phyloP scores from a whole-genome alignment of 305 asterid genomes.

The Solanum aculeatissimum region DNA sequence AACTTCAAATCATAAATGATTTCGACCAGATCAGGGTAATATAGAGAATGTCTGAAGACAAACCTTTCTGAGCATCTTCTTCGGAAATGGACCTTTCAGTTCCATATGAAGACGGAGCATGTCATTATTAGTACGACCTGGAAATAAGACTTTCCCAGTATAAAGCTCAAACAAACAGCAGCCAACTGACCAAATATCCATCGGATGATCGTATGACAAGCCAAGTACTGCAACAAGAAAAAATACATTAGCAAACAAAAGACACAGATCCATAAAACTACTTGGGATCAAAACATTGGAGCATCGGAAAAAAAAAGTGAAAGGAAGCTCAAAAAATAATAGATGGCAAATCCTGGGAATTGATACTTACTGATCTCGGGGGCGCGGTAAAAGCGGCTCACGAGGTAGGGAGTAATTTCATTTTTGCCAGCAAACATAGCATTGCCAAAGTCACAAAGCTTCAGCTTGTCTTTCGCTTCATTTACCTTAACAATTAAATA shows the following conservation, averaged over 20 bases:
- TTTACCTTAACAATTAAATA: slow-evolving; percentile 43
- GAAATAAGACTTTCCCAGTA: slow-evolving; percentile 86
- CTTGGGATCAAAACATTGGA: not conserved
- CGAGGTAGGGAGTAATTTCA: slow-evolving; percentile 90
- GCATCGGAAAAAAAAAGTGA: not conserved
- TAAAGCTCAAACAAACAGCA: slow-evolving; percentile 95
- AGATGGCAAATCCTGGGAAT: not conserved
- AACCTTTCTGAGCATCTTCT: slow-evolving; percentile 87
- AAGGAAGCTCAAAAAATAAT: not conserved
- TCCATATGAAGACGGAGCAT: slow-evolving; percentile 99
- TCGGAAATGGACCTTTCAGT: slow-evolving; percentile 79
- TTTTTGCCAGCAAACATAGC: slow-evolving; percentile 99
- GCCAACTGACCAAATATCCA: slow-evolving; percentile 96
- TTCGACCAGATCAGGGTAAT: not conserved
- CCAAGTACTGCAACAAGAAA: slow-evolving; percentile 57
- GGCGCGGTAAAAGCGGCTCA: slow-evolving; percentile 91
- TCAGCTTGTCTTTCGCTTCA: slow-evolving; percentile 57
- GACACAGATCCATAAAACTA: not conserved
- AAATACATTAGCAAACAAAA: not conserved
- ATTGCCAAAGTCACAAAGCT: slow-evolving; percentile 93
- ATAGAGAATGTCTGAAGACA: not conserved
- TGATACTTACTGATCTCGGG: slow-evolving; percentile 42
- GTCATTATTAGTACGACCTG: slow-evolving; percentile 81
- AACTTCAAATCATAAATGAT: not conserved
- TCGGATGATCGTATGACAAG: slow-evolving; percentile 80